Conservation (phyloP, 108 stramenopile genomes). For the Cyclotella kingstonii region DNA sequence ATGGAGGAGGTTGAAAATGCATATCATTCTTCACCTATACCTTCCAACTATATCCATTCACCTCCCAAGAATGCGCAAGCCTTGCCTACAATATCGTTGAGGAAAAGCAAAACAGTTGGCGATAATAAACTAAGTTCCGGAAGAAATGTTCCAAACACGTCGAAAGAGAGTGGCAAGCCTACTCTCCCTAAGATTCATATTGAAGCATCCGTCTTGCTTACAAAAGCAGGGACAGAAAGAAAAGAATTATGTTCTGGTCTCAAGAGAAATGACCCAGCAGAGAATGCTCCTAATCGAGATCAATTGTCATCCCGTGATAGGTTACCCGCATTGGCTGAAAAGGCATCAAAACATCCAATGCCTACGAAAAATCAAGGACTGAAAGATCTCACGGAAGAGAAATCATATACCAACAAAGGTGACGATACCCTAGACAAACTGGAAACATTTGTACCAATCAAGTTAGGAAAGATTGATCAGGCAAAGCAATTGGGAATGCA, state of each 20-base stretch:
- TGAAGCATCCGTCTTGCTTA: conserved; percentile 5
- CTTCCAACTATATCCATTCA: conserved; percentile 7
- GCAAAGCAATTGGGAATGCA: too few relatives aligned
- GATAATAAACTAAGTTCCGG: background rate
- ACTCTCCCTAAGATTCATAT: background rate
- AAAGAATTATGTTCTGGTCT: background rate
- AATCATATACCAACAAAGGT: too few relatives aligned
- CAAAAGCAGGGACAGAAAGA: background rate
- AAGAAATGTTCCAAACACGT: background rate
- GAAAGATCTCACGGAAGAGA: too few relatives aligned
- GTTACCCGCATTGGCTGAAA: background rate
- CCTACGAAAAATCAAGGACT: background rate
- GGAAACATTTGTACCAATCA: too few relatives aligned
- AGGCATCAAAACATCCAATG: background rate
- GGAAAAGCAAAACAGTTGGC: background rate
- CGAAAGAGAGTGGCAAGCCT: background rate
- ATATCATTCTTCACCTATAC: conserved; percentile 14
- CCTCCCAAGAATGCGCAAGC: background rate
- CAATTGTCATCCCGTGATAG: background rate
- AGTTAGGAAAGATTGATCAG: too few relatives aligned
- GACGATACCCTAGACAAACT: too few relatives aligned
- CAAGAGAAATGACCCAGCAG: background rate
- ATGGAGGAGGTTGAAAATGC: conserved; percentile 17
- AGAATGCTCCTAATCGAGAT: background rate
- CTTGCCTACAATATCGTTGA: background rate